These are phyloP conservation scores for Lactarius sp. DNA, from an alignment of 768 basidiomycete species.

Conservation along the genomic window DNA sequence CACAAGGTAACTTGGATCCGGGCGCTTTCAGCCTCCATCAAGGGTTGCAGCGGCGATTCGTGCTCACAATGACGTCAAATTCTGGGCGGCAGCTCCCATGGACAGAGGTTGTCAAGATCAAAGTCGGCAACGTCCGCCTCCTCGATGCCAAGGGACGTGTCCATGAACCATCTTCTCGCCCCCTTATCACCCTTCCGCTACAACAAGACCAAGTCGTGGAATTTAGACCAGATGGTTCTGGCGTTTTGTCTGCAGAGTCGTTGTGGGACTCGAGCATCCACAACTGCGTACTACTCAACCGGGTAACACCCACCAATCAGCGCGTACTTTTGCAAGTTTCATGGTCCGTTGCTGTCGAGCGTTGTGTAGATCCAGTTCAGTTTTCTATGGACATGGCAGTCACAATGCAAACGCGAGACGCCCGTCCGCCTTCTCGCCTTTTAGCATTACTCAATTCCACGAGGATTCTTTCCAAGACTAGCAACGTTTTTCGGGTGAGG, in stretches of 20 bases:
- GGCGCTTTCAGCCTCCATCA: conserved; percentile 89
- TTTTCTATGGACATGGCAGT: conserved; percentile 87
- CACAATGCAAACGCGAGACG: conserved; percentile 78
- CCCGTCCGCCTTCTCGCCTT: conserved; percentile 75
- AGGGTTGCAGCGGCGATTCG: conserved; percentile 83
- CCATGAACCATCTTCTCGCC: conserved; percentile 71
- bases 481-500: conserved; percentile 77
- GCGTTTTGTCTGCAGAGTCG: conserved; percentile 59
- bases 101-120: conserved; percentile 70
- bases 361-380: conserved; percentile 77
- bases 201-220: conserved; percentile 67
- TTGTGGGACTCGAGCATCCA: conserved; percentile 95
- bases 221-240: conserved; percentile 82
- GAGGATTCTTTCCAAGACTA: conserved; percentile 73
- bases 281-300: conserved; percentile 79
- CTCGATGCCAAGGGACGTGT: conserved; percentile 79
- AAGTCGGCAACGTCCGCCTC: conserved; percentile 78
- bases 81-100: conserved; percentile 89
- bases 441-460: conserved; percentile 71
- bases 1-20: conserved; percentile 68
- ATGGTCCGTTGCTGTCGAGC: conserved; percentile 79
- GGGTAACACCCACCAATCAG: conserved; percentile 72
- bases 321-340: conserved; percentile 73
- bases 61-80: conserved; percentile 73
- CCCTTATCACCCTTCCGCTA: conserved; percentile 67